phyloP scores from a whole-genome alignment of 129 eudicot species.

The Escallonia herrerae region DNA sequence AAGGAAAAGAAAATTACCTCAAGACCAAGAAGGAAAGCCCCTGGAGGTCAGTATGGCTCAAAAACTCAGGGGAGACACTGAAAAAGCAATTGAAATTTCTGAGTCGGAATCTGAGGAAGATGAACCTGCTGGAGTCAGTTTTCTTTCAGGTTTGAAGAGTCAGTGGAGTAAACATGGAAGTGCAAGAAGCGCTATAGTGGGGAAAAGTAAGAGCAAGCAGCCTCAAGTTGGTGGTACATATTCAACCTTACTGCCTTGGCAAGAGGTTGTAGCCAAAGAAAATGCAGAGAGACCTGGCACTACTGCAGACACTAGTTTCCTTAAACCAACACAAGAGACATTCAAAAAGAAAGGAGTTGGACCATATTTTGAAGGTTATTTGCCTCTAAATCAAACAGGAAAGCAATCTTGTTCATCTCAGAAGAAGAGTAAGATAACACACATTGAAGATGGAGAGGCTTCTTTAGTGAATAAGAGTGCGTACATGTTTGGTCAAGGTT shows the following conservation, averaged over 20 bases:
- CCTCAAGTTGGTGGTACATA: slow-evolving; percentile 17
- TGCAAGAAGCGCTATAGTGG: slow-evolving; percentile 19
- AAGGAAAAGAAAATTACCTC: slow-evolving; percentile 36
- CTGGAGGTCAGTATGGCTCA: slow-evolving; percentile 9
- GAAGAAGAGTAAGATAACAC: slow-evolving; percentile 19
- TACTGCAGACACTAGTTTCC: neutral
- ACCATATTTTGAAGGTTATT: slow-evolving; percentile 18
- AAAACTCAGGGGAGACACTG: slow-evolving; percentile 18
- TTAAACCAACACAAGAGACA: slow-evolving; percentile 3
- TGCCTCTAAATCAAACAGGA: slow-evolving; percentile 32
- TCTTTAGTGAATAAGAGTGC: slow-evolving; percentile 5
- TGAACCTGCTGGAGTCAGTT: slow-evolving; percentile 17
- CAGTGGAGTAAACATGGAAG: slow-evolving; percentile 28
- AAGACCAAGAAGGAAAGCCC: slow-evolving; percentile 12
- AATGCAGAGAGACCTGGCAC: slow-evolving; percentile 18
- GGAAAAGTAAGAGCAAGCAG: slow-evolving; percentile 20
- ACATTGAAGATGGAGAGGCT: slow-evolving; percentile 14
- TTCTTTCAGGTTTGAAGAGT: slow-evolving; percentile 12
- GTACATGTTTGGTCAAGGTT: slow-evolving; percentile 23
- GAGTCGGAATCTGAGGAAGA: slow-evolving; percentile 28
- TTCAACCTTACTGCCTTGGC: slow-evolving; percentile 18
- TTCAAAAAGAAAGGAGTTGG: slow-evolving; percentile 21
- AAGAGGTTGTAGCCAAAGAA: slow-evolving; percentile 14
- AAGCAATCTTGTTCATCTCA: slow-evolving; percentile 22
- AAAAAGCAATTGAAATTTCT: slow-evolving; percentile 15